Evolutionary conservation across 352 stramenopile species (phyloP), one percentile per base, ranked within the genome.

Genomic region (Phytophthora palmivora): DNA sequence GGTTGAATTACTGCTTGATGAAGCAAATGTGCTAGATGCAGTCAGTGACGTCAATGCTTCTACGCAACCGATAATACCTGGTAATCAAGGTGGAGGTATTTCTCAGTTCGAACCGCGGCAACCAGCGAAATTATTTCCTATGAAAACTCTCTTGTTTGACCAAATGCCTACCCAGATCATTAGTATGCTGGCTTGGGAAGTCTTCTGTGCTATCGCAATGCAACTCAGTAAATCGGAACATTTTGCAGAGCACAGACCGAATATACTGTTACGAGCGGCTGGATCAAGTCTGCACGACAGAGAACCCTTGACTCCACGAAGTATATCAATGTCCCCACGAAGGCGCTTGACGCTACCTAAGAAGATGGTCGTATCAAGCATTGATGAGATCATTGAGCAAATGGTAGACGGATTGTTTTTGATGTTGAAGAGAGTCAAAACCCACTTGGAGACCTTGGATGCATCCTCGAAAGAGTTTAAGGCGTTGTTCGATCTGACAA

Each of bases 301-400:
- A 72, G 44, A 72, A 39, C 41, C 49, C 28, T 57, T 63, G 26
- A 66, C 61, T 4, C 48, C 69, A 6, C 38, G 58, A 33, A 63
- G 38, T 26, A 36, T 55, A 2, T 66, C 67, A 1, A 58, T 81
- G 58, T 88, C 78, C 3, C 78, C 78, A 10, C 68, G 78, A 19
- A 86, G 82, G 32, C 68, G 78, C 6, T 53, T 84, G 6, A 79
- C 77, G 3, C 44, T 87, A 8, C 77, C 72, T 2, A 79, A 79
- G 34, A 78, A 79, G 37, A 62, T 48, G 6, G 53, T 81, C 5
- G 42, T 82, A 16, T 66, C 63, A 1, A 80, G 70, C 8, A 58
- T 82, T 28, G 62, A 68, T 11, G 66, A 84, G 39, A 82, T 69
- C 22, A 68, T 84, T 24, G 70, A 79, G 2, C 70, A 75, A 49